phyloP scores from a whole-genome alignment of 257 asterid species.

The Ocimum tenuiflorum region DNA sequence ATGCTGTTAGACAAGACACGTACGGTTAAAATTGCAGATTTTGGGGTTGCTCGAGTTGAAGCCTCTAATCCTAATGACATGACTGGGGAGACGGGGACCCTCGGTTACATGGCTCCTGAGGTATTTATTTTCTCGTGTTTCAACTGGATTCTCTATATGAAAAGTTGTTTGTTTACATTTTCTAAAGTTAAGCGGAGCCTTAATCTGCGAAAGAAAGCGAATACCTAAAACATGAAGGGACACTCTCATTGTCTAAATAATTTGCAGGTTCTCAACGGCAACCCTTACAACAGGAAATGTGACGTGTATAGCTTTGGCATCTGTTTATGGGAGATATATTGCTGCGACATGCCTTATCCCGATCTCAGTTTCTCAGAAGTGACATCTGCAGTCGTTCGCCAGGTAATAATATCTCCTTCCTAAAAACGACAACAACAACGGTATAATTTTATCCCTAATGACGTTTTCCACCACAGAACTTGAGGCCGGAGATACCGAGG shows the following conservation, averaged over 20 bases:
- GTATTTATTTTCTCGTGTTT: constrained; percentile 19
- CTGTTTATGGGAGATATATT: constrained; percentile 70
- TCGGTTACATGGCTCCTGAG: constrained; percentile 88
- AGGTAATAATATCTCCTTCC: constrained; percentile 32
- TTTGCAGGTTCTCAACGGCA: constrained; percentile 63
- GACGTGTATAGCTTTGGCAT: constrained; percentile 80
- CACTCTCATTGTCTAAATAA: neutral
- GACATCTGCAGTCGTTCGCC: constrained; percentile 74
- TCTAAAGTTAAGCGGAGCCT: neutral
- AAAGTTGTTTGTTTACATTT: too few species aligned
- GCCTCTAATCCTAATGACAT: constrained; percentile 76
- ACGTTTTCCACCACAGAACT: constrained; percentile 33
- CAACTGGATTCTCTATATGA: neutral
- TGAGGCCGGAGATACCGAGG: constrained; percentile 74
- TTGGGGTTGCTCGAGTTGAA: constrained; percentile 73
- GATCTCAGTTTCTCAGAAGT: constrained; percentile 75
- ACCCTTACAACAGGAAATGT: constrained; percentile 55
- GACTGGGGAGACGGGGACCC: constrained; percentile 80
- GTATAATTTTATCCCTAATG: neutral
- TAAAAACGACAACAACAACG: neutral
- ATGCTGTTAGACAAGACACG: constrained; percentile 66
- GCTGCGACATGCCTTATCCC: constrained; percentile 77
- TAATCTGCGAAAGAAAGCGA: too few species aligned
- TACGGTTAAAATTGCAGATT: constrained; percentile 61
- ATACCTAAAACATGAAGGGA: too few species aligned